These are phyloP conservation scores for Knufia fluminis DNA, from an alignment of 2,329 filamentous ascomycete genomes.

Conservation along the genomic window DNA sequence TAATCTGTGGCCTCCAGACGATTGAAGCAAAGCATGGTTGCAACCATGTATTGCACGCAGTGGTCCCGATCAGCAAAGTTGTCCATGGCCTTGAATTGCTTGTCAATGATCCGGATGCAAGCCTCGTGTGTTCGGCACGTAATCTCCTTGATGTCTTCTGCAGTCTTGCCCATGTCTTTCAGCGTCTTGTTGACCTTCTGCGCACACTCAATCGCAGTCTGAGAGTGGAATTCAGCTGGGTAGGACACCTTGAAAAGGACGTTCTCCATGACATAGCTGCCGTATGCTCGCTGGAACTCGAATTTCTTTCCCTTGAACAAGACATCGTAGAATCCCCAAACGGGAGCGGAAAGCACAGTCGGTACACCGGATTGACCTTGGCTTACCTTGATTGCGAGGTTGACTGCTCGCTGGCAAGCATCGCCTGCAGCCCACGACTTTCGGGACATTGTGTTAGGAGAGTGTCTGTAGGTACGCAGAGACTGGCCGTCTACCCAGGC, in stretches of 20 bases:
- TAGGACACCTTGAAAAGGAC: conserved; percentile 99
- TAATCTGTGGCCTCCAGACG: conserved; percentile 92
- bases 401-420: conserved; percentile 90
- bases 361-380: conserved; percentile 86
- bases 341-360: conserved; percentile 82
- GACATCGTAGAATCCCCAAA: conserved; percentile 98
- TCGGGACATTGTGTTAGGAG: conserved; percentile 98
- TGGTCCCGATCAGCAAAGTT: conserved; percentile 99
- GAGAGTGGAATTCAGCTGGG: conserved; percentile 65
- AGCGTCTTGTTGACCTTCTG: conserved; percentile 80
- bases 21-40: conserved; percentile 91
- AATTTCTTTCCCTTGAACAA: conserved; percentile 95
- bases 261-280: conserved; percentile 99
- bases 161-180: conserved; percentile 75
- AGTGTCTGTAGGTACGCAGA: conserved; percentile 92
- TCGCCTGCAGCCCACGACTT: conserved; percentile 99
- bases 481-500: conserved; percentile 96
- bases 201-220: conserved; percentile 92
- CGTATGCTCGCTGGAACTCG: conserved; percentile 89
- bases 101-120: conserved; percentile 98
- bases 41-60: conserved; percentile 98
- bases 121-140: conserved; percentile 97
- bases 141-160: conserved; percentile 85
- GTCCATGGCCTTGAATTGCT: conserved; percentile 99
- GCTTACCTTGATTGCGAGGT: conserved; percentile 80